Evolutionary conservation across 495 filamentous ascomycete species (phyloP).

Genomic region (Trichoderma orchidacearum): DNA sequence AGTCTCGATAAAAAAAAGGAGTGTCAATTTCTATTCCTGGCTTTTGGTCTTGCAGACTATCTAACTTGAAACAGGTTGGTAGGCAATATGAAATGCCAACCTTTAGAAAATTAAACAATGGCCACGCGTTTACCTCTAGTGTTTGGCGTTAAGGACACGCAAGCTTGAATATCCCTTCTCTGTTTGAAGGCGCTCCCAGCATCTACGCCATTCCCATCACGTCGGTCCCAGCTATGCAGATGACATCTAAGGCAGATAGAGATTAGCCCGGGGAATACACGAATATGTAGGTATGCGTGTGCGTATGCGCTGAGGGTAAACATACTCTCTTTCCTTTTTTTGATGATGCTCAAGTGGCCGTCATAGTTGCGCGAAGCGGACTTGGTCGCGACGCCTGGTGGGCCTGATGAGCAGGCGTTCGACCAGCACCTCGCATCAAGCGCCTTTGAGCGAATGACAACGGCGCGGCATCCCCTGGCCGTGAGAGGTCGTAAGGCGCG

Average conservation of each 20-base stretch:
- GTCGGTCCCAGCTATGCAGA: not conserved
- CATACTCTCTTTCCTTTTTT: slow-evolving; percentile 4
- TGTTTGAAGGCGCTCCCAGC: not conserved
- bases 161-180: not conserved
- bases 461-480: slow-evolving; percentile 20
- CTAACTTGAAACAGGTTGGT: not conserved
- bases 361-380: slow-evolving; percentile 46
- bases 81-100: not conserved
- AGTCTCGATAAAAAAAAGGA: not conserved
- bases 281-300: not conserved
- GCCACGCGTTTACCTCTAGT: not conserved
- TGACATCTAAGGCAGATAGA: not conserved
- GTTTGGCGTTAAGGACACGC: not conserved
- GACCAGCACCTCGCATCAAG: slow-evolving; percentile 20
- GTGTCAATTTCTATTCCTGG: not conserved
- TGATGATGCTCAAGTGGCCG: slow-evolving; percentile 33
- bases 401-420: slow-evolving; percentile 21
- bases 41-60: not conserved
- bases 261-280: not conserved
- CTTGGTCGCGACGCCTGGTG: slow-evolving; percentile 36
- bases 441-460: slow-evolving; percentile 16
- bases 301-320: not conserved
- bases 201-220: not conserved
- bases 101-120: not conserved
- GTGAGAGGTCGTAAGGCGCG: slow-evolving; percentile 20